Conservation (phyloP, 1,139 yeast genomes). For the Casaregolazyma lundiana region DNA sequence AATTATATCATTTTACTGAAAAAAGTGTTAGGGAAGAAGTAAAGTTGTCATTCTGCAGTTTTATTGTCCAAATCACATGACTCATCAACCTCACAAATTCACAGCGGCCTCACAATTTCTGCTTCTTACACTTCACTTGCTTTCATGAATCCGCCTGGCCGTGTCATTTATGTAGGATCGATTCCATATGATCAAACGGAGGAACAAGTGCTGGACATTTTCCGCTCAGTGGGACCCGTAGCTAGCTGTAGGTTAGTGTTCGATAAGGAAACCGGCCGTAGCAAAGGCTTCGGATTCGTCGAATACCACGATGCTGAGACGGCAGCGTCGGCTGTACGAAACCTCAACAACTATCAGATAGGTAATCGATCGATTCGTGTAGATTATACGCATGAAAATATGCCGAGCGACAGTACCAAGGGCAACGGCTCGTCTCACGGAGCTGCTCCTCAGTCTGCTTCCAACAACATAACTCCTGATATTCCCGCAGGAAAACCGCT, state of each 20-base stretch:
- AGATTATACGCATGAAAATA: constrained; percentile 49
- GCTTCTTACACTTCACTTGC: no score
- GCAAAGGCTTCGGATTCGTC: constrained; percentile 87
- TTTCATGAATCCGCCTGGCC: constrained; percentile 1
- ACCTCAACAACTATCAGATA: constrained; percentile 71
- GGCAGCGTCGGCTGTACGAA: constrained; percentile 87
- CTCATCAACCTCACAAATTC: no score
- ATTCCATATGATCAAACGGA: constrained; percentile 79
- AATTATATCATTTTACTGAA: background rate
- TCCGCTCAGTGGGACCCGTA: constrained; percentile 83
- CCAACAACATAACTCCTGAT: constrained; percentile 5
- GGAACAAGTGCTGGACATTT: constrained; percentile 79
- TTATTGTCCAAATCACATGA: no score
- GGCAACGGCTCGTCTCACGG: background rate
- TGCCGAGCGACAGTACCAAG: constrained; percentile 12
- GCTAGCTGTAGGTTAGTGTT: constrained; percentile 68
- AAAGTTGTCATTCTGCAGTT: no score
- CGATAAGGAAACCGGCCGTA: constrained; percentile 84
- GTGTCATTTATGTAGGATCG: constrained; percentile 55
- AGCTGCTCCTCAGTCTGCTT: background rate
- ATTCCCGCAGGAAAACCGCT: constrained; percentile 37
- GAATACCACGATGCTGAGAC: constrained; percentile 72
- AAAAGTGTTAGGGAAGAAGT: no score
- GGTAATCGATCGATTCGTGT: constrained; percentile 73
- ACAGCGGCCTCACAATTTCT: no score